Conservation (phyloP, 352 stramenopile genomes). For the Phytophthora boehmeriae region DNA sequence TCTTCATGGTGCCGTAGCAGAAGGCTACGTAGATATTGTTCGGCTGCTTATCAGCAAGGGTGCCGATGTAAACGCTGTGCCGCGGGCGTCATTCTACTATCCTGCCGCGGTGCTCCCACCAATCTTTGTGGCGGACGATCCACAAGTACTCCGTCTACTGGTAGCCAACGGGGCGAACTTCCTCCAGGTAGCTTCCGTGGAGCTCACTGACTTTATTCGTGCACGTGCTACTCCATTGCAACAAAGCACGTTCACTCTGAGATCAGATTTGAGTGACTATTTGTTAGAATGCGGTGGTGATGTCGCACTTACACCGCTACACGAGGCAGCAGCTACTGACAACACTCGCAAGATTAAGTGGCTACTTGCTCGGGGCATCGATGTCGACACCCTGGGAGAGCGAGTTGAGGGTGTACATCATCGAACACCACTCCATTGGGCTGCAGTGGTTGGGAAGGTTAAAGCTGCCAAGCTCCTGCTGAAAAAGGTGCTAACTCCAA, state of each 20-base stretch:
- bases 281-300: constrained; percentile 72
- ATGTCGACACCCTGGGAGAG: constrained; percentile 64
- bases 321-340: constrained; percentile 66
- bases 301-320: constrained; percentile 76
- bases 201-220: constrained; percentile 43
- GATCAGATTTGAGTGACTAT: constrained; percentile 65
- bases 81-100: constrained; percentile 74
- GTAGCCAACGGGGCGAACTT: constrained; percentile 71
- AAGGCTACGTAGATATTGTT: constrained; percentile 68
- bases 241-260: constrained; percentile 67
- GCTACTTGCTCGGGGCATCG: constrained; percentile 46
- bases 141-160: constrained; percentile 69
- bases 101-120: constrained; percentile 57
- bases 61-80: constrained; percentile 65
- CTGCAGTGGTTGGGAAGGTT: constrained; percentile 58
- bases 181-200: constrained; percentile 58
- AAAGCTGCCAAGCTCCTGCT: constrained; percentile 47
- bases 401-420: constrained; percentile 61
- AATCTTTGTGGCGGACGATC: constrained; percentile 80
- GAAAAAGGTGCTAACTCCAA: constrained; percentile 55
- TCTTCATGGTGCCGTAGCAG: constrained; percentile 69
- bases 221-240: constrained; percentile 63
- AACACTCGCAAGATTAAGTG: constrained; percentile 47
- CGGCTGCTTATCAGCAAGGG: constrained; percentile 58
- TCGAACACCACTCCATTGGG: constrained; percentile 78